Conservation (phyloP, 768 basidiomycete species). For the Tricholoma saponaceum region DNA sequence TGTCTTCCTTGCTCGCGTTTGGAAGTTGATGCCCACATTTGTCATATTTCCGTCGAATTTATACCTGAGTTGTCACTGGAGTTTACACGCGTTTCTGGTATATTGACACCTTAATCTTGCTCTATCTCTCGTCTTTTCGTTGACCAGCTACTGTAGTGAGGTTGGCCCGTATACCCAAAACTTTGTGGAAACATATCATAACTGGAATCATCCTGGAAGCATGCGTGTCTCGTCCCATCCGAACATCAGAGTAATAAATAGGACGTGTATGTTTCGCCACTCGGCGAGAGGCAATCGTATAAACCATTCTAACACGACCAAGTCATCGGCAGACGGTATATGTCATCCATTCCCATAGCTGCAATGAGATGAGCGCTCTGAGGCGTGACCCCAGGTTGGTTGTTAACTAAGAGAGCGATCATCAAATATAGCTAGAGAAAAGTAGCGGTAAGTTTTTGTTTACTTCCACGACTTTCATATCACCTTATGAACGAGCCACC, state of each 20-base stretch:
- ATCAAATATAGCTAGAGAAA: neutral
- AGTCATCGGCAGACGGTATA: neutral
- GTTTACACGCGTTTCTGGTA: too few species aligned
- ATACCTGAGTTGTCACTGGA: too few species aligned
- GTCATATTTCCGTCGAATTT: too few species aligned
- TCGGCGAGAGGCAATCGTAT: neutral
- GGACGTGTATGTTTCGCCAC: neutral
- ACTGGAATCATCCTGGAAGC: too few species aligned
- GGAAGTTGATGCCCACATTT: too few species aligned
- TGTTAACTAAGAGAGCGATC: neutral
- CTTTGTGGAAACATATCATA: too few species aligned
- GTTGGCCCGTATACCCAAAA: too few species aligned
- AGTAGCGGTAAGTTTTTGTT: neutral
- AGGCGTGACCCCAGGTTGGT: neutral
- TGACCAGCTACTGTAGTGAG: too few species aligned
- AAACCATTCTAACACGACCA: neutral
- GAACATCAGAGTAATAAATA: neutral
- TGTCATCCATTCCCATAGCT: neutral
- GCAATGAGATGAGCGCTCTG: neutral
- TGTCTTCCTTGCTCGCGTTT: too few species aligned
- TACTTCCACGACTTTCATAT: neutral
- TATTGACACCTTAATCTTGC: too few species aligned
- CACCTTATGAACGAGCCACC: neutral
- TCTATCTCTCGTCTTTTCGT: too few species aligned
- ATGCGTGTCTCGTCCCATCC: neutral